Conservation (phyloP, 176 grass and related monocot species). For the Otatea glauca region DNA sequence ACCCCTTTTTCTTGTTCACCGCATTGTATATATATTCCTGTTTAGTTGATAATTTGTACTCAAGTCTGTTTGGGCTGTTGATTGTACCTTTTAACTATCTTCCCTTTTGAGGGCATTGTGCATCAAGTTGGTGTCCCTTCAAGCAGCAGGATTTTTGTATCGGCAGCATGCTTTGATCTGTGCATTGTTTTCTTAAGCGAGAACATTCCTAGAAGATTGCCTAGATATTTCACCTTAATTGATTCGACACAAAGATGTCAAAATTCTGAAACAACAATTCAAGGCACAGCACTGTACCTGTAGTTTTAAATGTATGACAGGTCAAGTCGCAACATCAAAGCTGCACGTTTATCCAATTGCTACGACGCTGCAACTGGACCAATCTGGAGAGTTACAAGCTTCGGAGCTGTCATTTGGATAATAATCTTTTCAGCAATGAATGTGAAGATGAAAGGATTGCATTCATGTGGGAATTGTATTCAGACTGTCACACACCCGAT, state of each 20-base stretch:
- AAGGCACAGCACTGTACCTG: neutral
- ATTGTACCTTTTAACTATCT: too few relatives aligned
- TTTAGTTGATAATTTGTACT: neutral
- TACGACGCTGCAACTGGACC: neutral
- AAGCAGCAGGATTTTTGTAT: conserved; percentile 44
- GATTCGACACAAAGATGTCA: neutral
- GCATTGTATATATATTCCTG: neutral
- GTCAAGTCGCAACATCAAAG: neutral
- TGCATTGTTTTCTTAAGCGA: conserved; percentile 17
- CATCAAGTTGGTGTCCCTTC: neutral
- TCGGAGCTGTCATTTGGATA: neutral
- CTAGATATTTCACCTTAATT: neutral
- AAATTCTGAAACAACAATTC: neutral
- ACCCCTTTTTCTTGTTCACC: neutral
- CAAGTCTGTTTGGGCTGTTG: neutral
- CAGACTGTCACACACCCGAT: too few relatives aligned
- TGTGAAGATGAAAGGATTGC: neutral
- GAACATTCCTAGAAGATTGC: neutral
- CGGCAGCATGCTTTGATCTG: conserved; percentile 27
- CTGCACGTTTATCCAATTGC: neutral
- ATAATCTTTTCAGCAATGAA: neutral
- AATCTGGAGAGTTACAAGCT: neutral
- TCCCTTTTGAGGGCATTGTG: neutral
- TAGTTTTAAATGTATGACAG: neutral
- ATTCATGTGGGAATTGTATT: too few relatives aligned